These are phyloP conservation scores for Manihot esculenta DNA, from an alignment of 441 rosid species.

Conservation along the genomic window DNA sequence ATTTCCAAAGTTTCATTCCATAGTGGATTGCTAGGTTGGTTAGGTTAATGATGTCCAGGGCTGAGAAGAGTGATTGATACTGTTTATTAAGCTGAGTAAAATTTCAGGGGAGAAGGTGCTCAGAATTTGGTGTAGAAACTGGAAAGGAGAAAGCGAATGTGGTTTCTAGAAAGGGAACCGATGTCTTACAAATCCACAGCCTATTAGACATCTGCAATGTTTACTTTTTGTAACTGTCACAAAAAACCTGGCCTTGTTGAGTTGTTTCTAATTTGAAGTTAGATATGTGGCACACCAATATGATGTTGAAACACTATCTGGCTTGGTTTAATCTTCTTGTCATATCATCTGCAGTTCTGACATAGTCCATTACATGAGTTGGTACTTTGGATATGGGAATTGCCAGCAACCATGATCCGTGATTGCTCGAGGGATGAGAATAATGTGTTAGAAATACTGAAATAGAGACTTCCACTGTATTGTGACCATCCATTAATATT, in stretches of 20 bases:
- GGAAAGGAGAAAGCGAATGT: not conserved
- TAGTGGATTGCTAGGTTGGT: not conserved
- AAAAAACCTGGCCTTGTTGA: not conserved
- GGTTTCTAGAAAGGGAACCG: not conserved
- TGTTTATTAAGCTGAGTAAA: not conserved
- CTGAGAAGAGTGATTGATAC: not conserved
- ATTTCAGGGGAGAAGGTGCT: not conserved
- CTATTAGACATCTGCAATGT: not conserved
- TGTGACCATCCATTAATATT: not conserved
- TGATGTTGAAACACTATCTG: not conserved
- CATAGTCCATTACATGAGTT: no score
- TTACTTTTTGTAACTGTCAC: not conserved
- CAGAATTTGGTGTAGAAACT: not conserved
- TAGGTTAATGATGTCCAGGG: not conserved
- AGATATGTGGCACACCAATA: not conserved
- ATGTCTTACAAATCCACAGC: not conserved
- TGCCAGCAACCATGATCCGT: not conserved
- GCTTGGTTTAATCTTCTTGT: not conserved
- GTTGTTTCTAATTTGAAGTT: not conserved
- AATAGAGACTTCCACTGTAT: not conserved
- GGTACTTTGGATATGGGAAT: no score
- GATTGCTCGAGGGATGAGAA: no score
- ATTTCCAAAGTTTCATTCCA: not conserved
- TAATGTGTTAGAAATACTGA: no score
- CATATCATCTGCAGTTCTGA: not conserved